phyloP scores from a whole-genome alignment of 2,329 filamentous ascomycete genomes.

The Plenodomus tracheiphilus region DNA sequence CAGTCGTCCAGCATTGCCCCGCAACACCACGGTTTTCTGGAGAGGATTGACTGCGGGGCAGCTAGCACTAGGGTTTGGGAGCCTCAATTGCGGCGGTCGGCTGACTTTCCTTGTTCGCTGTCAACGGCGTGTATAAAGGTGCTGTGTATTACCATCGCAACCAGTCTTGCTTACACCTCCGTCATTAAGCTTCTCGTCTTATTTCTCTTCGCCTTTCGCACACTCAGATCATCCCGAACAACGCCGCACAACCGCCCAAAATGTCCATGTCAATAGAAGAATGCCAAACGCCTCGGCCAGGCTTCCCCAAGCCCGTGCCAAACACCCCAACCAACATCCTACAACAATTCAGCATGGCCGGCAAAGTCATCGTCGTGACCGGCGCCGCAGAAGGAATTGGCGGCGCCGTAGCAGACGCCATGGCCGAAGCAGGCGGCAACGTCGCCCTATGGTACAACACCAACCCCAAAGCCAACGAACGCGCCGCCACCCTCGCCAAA shows the following conservation, averaged over 20 bases:
- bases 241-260: slow-evolving; percentile 11
- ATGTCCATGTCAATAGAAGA: slow-evolving; percentile 44
- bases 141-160: background rate
- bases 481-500: slow-evolving; percentile 59
- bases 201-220: background rate
- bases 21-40: slow-evolving; percentile 14
- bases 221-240: background rate
- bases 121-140: background rate
- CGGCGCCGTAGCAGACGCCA: slow-evolving; percentile 38
- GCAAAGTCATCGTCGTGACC: slow-evolving; percentile 48
- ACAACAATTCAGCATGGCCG: slow-evolving; percentile 40
- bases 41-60: slow-evolving; percentile 14
- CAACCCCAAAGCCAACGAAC: slow-evolving; percentile 61
- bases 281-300: slow-evolving; percentile 24
- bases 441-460: slow-evolving; percentile 51
- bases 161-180: background rate
- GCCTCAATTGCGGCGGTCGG: slow-evolving; percentile 2
- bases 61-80: background rate
- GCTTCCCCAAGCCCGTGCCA: slow-evolving; percentile 32
- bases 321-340: slow-evolving; percentile 34
- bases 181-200: background rate
- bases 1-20: slow-evolving; percentile 20
- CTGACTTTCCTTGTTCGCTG: background rate
- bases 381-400: slow-evolving; percentile 62
- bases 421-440: slow-evolving; percentile 49